These are phyloP conservation scores for Lasiodiplodia gonubiensis DNA, from an alignment of 2,329 filamentous ascomycete genomes.

Conservation along the genomic window DNA sequence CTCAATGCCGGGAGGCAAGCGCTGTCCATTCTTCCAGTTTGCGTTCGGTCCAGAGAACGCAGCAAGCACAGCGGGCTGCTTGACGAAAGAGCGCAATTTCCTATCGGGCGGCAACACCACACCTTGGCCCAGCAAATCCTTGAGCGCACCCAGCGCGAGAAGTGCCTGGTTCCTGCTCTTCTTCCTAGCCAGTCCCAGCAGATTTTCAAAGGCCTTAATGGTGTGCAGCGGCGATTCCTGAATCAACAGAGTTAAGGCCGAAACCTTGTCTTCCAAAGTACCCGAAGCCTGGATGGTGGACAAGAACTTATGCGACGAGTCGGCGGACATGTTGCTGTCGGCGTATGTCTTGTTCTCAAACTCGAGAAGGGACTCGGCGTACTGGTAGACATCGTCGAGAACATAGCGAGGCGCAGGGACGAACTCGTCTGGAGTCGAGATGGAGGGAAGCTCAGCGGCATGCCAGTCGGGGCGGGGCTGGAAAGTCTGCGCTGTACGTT, in stretches of 20 bases:
- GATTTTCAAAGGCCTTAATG: conserved; percentile 82
- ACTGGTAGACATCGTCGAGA: conserved; percentile 66
- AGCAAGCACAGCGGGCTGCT: conserved; percentile 77
- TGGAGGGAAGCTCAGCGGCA: conserved; percentile 60
- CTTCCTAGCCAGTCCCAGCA: conserved; percentile 85
- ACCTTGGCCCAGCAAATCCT: conserved; percentile 91
- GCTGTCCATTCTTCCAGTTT: conserved; percentile 71
- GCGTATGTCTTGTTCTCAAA: conserved; percentile 78
- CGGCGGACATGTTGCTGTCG: conserved; percentile 72
- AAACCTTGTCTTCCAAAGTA: conserved; percentile 96
- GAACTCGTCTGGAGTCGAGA: conserved; percentile 55
- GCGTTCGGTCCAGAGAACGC: conserved; percentile 68
- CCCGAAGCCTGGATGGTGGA: conserved; percentile 96
- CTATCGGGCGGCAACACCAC: conserved; percentile 82
- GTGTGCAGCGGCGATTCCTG: conserved; percentile 97
- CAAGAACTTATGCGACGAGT: conserved; percentile 93
- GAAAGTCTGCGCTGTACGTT: conserved; percentile 54
- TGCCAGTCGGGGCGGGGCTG: conserved; percentile 73
- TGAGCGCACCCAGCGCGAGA: conserved; percentile 87
- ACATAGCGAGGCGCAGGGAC: conserved; percentile 57
- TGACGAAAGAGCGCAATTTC: conserved; percentile 77
- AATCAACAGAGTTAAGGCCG: conserved; percentile 88
- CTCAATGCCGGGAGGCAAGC: conserved; percentile 74
- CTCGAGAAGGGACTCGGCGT: conserved; percentile 77
- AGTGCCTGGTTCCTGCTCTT: conserved; percentile 92